phyloP scores from a whole-genome alignment of 306 rosid species.

The Sicyos baderoa region DNA sequence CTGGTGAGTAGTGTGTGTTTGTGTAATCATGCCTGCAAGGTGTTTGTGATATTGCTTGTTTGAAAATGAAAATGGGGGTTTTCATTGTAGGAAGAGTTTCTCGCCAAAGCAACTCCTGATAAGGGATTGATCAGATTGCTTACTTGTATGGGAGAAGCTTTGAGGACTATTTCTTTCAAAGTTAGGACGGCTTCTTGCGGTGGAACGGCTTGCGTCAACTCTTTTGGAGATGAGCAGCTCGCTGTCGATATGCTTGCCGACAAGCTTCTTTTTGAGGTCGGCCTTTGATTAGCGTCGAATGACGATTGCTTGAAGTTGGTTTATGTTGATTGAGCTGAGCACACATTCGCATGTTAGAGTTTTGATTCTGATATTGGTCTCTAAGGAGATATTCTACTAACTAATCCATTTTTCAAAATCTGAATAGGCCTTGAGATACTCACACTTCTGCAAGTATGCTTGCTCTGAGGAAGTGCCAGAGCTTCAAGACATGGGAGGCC shows the following conservation, averaged over 20 bases:
- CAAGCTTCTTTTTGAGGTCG: conserved; percentile 86
- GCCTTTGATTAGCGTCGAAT: background rate
- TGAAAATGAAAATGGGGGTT: background rate
- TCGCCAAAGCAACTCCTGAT: conserved; percentile 75
- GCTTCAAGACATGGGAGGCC: conserved; percentile 99
- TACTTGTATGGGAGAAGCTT: conserved; percentile 84
- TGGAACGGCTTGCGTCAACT: conserved; percentile 93
- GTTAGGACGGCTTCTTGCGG: conserved; percentile 98
- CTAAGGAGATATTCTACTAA: too few species aligned
- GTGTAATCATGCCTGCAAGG: background rate
- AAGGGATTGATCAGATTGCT: conserved; percentile 76
- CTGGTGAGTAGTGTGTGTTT: conserved; percentile 43
- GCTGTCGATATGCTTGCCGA: conserved; percentile 95
- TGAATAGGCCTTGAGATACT: conserved; percentile 70
- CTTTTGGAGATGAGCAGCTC: conserved; percentile 97
- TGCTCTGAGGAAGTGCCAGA: conserved; percentile 97
- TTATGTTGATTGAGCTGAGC: background rate
- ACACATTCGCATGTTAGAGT: background rate
- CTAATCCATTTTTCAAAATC: too few species aligned
- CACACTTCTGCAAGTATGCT: conserved; percentile 90
- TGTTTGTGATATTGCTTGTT: background rate
- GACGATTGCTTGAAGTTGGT: background rate
- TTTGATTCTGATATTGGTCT: background rate
- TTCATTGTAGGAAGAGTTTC: conserved; percentile 68
- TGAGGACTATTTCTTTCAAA: conserved; percentile 87